Evolutionary conservation across 176 grass and related monocot species (phyloP).

Genomic region (Carex cristatella): DNA sequence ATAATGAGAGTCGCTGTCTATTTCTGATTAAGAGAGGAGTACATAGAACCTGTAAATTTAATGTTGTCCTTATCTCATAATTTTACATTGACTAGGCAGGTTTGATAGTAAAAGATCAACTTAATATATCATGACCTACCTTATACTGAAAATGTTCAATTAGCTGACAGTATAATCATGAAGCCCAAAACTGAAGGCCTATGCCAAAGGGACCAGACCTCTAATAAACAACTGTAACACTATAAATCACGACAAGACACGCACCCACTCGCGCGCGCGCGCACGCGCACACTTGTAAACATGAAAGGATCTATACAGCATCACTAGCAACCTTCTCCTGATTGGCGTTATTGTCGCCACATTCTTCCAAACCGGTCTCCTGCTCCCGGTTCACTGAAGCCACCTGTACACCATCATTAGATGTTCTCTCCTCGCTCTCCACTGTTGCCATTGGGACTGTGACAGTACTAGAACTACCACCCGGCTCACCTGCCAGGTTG

Average conservation of each 20-base stretch:
- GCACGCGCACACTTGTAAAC: not conserved
- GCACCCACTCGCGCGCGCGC: too few species aligned
- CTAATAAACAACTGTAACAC: not conserved
- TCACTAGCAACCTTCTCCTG: constrained; percentile 38
- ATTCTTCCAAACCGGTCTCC: constrained; percentile 34
- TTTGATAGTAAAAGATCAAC: too few species aligned
- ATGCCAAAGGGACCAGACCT: not conserved
- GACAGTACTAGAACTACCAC: constrained; percentile 44
- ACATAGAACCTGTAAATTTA: too few species aligned
- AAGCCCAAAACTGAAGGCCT: not conserved
- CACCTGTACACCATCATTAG: constrained; percentile 41
- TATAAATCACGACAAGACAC: not conserved
- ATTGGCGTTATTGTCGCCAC: constrained; percentile 26
- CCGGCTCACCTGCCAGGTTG: constrained; percentile 43
- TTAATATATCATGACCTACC: too few species aligned
- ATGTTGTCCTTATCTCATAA: too few species aligned
- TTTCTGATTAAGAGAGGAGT: too few species aligned
- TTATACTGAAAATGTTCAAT: too few species aligned
- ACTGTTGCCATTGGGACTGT: constrained; percentile 12
- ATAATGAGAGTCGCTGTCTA: too few species aligned
- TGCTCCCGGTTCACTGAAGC: constrained; percentile 29
- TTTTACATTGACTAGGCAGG: too few species aligned
- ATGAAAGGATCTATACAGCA: not conserved
- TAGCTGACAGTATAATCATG: not conserved
- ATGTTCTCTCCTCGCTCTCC: constrained; percentile 57